phyloP scores from a whole-genome alignment of 2,329 filamentous ascomycete species.

The Penicillium concentricum region DNA sequence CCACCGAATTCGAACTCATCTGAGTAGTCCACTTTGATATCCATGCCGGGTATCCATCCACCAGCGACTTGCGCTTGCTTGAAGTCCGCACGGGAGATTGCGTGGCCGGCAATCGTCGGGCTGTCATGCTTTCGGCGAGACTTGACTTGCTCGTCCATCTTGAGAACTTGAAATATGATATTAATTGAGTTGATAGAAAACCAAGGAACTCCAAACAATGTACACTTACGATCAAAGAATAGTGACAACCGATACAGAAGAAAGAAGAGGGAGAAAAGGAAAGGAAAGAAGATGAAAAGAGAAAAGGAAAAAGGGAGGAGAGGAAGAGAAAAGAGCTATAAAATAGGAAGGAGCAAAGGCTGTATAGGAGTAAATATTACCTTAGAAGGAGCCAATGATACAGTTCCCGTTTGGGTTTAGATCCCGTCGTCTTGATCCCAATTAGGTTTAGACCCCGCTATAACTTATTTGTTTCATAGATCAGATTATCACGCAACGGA shows the following conservation, averaged over 20 bases:
- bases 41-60: slow-evolving; percentile 25
- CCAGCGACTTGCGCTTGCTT: slow-evolving; percentile 19
- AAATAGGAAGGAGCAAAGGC: not conserved
- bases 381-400: not conserved
- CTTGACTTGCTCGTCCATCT: not conserved
- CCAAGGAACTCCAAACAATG: not conserved
- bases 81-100: slow-evolving; percentile 7
- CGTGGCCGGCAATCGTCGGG: not conserved
- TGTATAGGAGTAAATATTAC: not conserved
- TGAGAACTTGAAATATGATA: not conserved
- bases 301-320: not conserved
- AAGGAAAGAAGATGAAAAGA: too few species aligned
- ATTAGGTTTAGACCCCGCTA: not conserved
- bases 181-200: not conserved
- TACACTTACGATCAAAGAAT: not conserved
- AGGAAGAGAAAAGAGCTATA: not conserved
- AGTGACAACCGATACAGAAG: not conserved
- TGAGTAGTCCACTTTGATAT: slow-evolving; percentile 24
- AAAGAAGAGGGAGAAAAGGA: not conserved
- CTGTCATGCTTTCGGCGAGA: not conserved
- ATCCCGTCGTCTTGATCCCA: not conserved
- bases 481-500: too few species aligned
- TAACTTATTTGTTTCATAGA: too few species aligned
- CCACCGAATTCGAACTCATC: slow-evolving; percentile 77
- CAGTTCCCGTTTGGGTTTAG: slow-evolving; percentile 1